Conservation (phyloP, 257 asterid genomes). For the Gentiana dahurica region DNA sequence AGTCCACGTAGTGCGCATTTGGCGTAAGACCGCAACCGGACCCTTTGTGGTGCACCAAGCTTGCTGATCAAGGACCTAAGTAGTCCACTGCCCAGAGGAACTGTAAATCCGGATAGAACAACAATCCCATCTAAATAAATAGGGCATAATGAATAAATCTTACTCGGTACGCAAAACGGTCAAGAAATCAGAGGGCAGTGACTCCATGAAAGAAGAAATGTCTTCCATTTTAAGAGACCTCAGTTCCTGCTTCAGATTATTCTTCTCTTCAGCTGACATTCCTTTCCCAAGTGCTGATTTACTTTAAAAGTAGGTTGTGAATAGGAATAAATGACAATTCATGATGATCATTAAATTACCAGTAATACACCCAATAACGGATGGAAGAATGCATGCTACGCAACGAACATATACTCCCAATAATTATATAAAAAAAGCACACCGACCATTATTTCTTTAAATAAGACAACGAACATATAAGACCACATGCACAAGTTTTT, state of each 20-base stretch:
- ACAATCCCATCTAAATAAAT: not conserved
- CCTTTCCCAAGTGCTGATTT: slow-evolving; percentile 70
- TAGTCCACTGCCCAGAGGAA: slow-evolving; percentile 46
- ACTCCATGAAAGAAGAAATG: slow-evolving; percentile 88
- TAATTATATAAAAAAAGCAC: too few relatives aligned
- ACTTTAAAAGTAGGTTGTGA: slow-evolving; percentile 18
- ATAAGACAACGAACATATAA: too few relatives aligned
- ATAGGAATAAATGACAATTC: not conserved
- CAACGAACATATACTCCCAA: too few relatives aligned
- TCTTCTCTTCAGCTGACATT: slow-evolving; percentile 67
- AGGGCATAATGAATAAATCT: slow-evolving; percentile 13
- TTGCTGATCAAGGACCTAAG: slow-evolving; percentile 80
- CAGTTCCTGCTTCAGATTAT: slow-evolving; percentile 53
- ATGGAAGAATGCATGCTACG: too few relatives aligned
- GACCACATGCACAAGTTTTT: too few relatives aligned
- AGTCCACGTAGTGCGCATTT: slow-evolving; percentile 64
- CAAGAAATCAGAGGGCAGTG: slow-evolving; percentile 77
- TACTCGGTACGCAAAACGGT: slow-evolving; percentile 76
- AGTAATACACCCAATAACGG: too few relatives aligned
- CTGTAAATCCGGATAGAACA: not conserved
- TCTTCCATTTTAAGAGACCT: slow-evolving; percentile 75
- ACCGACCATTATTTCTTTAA: too few relatives aligned
- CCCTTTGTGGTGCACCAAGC: slow-evolving; percentile 69
- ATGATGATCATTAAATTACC: too few relatives aligned
- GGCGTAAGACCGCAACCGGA: slow-evolving; percentile 66